A percentile compares a stretch with the other conserved stretches of the same genome.
These are phyloP conservation scores for Ascochyta koolunga DNA, from an alignment of 2,329 filamentous ascomycete species.

Conservation along the genomic window DNA sequence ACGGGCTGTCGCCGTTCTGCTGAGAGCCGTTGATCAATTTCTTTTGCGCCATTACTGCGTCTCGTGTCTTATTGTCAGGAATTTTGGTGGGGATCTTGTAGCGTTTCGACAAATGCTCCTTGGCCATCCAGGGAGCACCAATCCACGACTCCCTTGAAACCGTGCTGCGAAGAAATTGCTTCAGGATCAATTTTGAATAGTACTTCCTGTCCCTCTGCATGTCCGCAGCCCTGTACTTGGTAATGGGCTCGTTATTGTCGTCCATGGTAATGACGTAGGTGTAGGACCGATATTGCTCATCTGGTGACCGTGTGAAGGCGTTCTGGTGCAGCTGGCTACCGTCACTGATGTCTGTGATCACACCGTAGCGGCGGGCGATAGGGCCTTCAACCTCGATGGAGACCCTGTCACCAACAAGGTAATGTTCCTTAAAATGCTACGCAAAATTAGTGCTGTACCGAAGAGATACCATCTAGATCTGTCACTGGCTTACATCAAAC, in stretches of 20 bases:
- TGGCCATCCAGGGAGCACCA: conserved; percentile 96
- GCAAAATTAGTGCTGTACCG: conserved; percentile 4
- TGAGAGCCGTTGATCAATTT: conserved; percentile 71
- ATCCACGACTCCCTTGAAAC: conserved; percentile 92
- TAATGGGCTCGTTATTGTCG: conserved; percentile 55
- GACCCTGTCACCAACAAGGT: conserved; percentile 41
- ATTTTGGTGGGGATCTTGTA: conserved; percentile 90
- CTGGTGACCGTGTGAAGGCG: conserved; percentile 33
- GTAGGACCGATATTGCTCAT: conserved; percentile 39
- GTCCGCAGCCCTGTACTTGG: conserved; percentile 56
- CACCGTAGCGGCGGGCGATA: conserved; percentile 33
- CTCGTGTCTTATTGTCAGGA: conserved; percentile 57
- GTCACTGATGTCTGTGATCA: conserved; percentile 41
- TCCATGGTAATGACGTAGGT: conserved; percentile 44
- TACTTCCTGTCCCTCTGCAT: conserved; percentile 86
- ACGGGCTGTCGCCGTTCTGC: conserved; percentile 44
- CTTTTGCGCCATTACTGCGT: conserved; percentile 53
- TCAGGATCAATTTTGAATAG: conserved; percentile 92
- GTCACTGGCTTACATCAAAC: conserved; percentile 32
- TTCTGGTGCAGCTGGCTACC: conserved; percentile 37
- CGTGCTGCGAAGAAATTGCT: conserved; percentile 93
- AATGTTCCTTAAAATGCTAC: conserved; percentile 46
- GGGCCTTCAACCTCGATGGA: conserved; percentile 38
- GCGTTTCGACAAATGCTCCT: conserved; percentile 78
- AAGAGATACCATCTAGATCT: neutral